Conservation (phyloP, 2,329 filamentous ascomycete genomes). For the Apiospora phragmitis region DNA sequence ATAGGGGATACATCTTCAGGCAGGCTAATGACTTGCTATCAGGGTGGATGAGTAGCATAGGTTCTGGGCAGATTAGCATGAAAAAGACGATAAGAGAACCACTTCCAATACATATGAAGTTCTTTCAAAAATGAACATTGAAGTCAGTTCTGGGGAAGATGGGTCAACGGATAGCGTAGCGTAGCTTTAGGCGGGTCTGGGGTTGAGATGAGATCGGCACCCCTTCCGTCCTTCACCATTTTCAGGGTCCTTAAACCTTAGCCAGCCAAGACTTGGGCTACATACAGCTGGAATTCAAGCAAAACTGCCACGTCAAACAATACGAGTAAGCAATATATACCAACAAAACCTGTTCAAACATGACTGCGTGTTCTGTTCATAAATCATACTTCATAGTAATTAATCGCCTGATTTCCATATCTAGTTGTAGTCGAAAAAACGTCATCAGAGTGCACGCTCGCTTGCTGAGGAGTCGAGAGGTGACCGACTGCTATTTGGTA, state of each 20-base stretch:
- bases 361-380: background rate
- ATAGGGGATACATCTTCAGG: background rate
- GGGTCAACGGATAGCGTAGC: background rate
- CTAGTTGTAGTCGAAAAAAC: background rate
- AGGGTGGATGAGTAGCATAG: background rate
- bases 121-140: no score
- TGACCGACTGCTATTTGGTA: background rate
- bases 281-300: background rate
- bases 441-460: background rate
- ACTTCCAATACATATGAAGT: no score
- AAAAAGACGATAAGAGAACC: background rate
- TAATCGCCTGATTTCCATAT: background rate
- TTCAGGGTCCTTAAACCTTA: background rate
- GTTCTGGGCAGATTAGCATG: background rate
- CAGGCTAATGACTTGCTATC: background rate
- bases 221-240: background rate
- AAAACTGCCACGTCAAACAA: background rate
- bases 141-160: background rate
- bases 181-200: background rate
- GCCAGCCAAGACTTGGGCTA: background rate
- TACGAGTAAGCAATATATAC: background rate
- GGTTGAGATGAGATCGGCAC: background rate
- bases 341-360: background rate
- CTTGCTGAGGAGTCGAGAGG: background rate
- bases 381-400: background rate